phyloP scores from a whole-genome alignment of 192 early-diverging fungal species.

The Physocladia obscura region DNA sequence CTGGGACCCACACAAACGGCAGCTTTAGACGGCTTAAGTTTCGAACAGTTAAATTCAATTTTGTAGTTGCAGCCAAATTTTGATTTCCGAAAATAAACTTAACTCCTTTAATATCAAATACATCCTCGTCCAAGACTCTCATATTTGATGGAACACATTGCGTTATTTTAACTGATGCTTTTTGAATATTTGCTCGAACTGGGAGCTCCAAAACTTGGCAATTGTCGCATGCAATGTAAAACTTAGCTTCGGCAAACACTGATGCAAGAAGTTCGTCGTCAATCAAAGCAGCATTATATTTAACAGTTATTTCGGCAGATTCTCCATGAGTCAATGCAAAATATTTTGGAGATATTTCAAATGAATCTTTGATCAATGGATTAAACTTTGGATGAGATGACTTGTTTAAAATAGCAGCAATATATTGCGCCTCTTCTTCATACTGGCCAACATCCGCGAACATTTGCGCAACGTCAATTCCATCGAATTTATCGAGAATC shows the following conservation, averaged over 20 bases:
- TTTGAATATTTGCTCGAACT: conserved; percentile 36
- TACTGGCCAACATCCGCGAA: conserved; percentile 30
- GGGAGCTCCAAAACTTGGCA: conserved; percentile 41
- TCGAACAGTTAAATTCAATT: conserved; percentile 28
- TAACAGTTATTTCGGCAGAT: conserved; percentile 31
- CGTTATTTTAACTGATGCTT: conserved; percentile 27
- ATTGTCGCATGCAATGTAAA: conserved; percentile 53
- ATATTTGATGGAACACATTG: background rate
- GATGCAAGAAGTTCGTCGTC: background rate
- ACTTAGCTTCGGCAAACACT: conserved; percentile 15
- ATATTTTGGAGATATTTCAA: conserved; percentile 42
- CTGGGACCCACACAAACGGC: conserved; percentile 38
- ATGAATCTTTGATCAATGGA: conserved; percentile 24
- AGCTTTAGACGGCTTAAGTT: conserved; percentile 40
- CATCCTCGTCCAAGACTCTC: background rate
- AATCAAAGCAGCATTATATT: conserved; percentile 14
- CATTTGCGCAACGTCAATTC: conserved; percentile 32
- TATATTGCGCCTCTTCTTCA: background rate
- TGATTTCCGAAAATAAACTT: conserved; percentile 33
- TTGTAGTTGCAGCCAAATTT: conserved; percentile 37
- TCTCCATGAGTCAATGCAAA: conserved; percentile 36
- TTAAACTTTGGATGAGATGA: background rate
- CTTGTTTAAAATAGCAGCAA: conserved; percentile 4
- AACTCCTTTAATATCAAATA: conserved; percentile 7
- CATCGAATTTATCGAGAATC: conserved; percentile 24